phyloP scores from a whole-genome alignment of 2,329 filamentous ascomycete genomes.

The Ophiognomonia clavigignenti-juglandacearum region DNA sequence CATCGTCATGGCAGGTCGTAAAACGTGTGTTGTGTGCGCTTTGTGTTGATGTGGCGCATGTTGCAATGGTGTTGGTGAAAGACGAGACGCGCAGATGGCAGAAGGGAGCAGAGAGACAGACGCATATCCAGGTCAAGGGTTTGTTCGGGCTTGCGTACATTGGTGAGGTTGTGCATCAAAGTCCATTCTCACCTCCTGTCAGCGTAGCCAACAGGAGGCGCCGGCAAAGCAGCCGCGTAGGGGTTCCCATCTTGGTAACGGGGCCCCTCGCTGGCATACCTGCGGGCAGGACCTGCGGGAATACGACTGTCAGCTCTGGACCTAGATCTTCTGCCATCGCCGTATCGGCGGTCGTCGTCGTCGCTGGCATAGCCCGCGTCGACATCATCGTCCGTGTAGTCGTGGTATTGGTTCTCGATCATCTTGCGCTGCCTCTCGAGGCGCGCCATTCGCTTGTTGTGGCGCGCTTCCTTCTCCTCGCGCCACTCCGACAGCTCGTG shows the following conservation, averaged over 20 bases:
- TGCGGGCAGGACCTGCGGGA: constrained; percentile 31
- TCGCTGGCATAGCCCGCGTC: constrained; percentile 12
- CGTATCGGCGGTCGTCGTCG: constrained; percentile 14
- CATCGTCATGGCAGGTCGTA: constrained; percentile 11
- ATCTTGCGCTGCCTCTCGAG: constrained; percentile 11
- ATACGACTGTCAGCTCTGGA: constrained; percentile 37
- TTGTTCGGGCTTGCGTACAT: constrained; percentile 8
- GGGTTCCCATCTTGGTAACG: constrained; percentile 44
- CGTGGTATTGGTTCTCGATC: constrained; percentile 12
- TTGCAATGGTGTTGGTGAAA: neutral
- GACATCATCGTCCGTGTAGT: constrained; percentile 15
- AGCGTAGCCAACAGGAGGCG: constrained; percentile 33
- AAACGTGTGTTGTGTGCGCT: neutral
- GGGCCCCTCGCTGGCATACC: constrained; percentile 36
- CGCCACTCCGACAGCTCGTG: constrained; percentile 46
- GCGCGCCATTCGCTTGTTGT: constrained; percentile 40
- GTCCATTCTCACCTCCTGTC: constrained; percentile 28
- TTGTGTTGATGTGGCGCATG: constrained; percentile 1
- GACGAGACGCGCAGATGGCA: neutral
- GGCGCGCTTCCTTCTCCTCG: constrained; percentile 43
- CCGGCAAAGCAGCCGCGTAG: constrained; percentile 36
- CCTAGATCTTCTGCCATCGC: constrained; percentile 30
- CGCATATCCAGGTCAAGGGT: neutral
- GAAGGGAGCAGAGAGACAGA: neutral
- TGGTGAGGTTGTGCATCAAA: constrained; percentile 8